A percentile compares a stretch with the other conserved stretches of the same genome.
Evolutionary conservation across 768 basidiomycete species (phyloP).

Genomic region (Podaxis pistillaris): DNA sequence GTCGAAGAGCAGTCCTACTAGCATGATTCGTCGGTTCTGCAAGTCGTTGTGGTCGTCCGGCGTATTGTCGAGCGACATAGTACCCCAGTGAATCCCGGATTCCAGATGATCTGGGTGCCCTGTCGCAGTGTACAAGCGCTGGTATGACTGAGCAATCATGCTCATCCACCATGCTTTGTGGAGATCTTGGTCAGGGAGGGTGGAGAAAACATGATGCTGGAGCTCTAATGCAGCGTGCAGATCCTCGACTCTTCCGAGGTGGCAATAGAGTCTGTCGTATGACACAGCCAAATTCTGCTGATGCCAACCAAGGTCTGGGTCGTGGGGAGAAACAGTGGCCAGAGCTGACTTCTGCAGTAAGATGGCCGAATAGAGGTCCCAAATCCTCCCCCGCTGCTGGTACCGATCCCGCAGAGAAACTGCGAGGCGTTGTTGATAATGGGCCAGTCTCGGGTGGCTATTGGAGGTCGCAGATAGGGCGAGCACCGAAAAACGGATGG

Average conservation of each 20-base stretch:
- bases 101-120: neutral
- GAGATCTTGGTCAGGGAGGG: neutral
- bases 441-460: conserved; percentile 16
- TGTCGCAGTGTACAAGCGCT: neutral
- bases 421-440: conserved; percentile 19
- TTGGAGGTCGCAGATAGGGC: conserved; percentile 13
- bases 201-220: neutral
- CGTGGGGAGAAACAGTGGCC: neutral
- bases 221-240: conserved; percentile 15
- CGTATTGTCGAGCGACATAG: neutral
- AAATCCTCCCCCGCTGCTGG: neutral
- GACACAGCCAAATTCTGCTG: conserved; percentile 10
- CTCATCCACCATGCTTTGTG: conserved; percentile 9
- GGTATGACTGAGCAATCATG: conserved; percentile 10
- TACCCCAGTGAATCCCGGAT: conserved; percentile 4
- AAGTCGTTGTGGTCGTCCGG: conserved; percentile 6
- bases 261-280: conserved; percentile 1
- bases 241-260: conserved; percentile 9
- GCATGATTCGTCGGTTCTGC: neutral
- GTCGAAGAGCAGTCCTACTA: neutral
- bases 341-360: conserved; percentile 16
- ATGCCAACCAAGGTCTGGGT: conserved; percentile 18
- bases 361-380: conserved; percentile 14
- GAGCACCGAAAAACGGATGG: conserved; percentile 16
- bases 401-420: conserved; percentile 15